These are phyloP conservation scores for Vanrija humicola DNA, from an alignment of 1,284 basidiomycete species.

Conservation along the genomic window DNA sequence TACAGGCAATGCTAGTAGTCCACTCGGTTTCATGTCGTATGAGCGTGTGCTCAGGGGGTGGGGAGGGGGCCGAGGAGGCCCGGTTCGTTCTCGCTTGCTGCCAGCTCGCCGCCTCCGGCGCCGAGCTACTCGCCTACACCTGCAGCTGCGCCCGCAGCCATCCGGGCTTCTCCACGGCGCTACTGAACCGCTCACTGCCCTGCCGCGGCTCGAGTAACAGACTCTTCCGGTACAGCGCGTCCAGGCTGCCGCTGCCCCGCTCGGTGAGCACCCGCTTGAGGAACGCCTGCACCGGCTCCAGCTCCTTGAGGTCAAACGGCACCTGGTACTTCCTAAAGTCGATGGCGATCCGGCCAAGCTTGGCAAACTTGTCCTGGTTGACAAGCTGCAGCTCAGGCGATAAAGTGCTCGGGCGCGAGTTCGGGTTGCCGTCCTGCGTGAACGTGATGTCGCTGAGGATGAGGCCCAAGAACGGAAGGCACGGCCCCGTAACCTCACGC, in stretches of 20 bases:
- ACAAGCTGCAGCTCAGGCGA: conserved; percentile 74
- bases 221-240: conserved; percentile 48
- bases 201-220: conserved; percentile 48
- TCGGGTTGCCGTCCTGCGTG: conserved; percentile 89
- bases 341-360: conserved; percentile 80
- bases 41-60: too few relatives aligned
- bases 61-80: too few relatives aligned
- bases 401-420: conserved; percentile 71
- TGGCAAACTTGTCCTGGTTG: conserved; percentile 94
- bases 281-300: conserved; percentile 44
- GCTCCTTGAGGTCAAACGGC: conserved; percentile 47
- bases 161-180: conserved; percentile 38
- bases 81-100: too few relatives aligned
- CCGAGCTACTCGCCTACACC: not conserved
- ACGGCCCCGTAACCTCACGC: conserved; percentile 76
- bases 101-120: too few relatives aligned
- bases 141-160: conserved; percentile 27
- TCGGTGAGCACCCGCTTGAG: conserved; percentile 42
- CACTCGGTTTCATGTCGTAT: too few relatives aligned
- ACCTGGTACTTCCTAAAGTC: conserved; percentile 90
- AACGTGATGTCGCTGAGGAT: conserved; percentile 68
- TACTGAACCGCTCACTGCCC: conserved; percentile 35
- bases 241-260: conserved; percentile 43
- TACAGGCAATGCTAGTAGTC: too few relatives aligned
- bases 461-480: conserved; percentile 82